Base-by-base conservation (phyloP, 441 rosid genomes). In the Eruca vesicaria region DNA sequence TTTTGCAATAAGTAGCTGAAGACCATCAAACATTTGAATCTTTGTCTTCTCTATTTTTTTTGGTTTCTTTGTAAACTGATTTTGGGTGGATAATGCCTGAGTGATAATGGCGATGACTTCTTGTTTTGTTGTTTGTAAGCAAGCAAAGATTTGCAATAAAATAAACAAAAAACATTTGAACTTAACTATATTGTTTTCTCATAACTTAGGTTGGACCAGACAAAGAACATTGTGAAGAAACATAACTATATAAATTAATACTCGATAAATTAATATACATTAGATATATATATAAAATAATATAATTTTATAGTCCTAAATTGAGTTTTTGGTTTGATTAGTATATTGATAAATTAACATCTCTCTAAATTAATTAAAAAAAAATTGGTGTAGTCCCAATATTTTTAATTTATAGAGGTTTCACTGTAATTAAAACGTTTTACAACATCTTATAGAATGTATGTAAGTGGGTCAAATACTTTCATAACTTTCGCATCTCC, bases 1-100 rank as follows among this genome's bases (percentile, higher is more conserved):
- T 60, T 52, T 77, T 72, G 53, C 73, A 77, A 66, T 77, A 72
- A 77, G 59, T 71, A 66, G 69, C 80, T 77, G 73, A 66, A 64
- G 76, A 77, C 66, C 77, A 48, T 77, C 35, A 66, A 71, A 71
- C 59, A 48, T 9, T 38, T 4, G 2, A 38, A 38, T 38, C 3
- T 12, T 38, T 38, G 41, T 35, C 41, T 35, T 35, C 41, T 35
- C 41, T 35, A 10, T 7, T 11, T 12, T 41, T 41, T 14, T 41
- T 41, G 8, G 50, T 14, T 14, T 14, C 50, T 41, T 41, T 41
- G 16, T 41, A 45, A 45, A 15, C 53, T 45, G 53, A 45, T 45
- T 45, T 45, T 15, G 53, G 19, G 9, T 45, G 53, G 52, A 45
- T 2, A 15, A 6, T 15, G 53, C 53, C 53, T 2, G 20, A 45